phyloP scores from a whole-genome alignment of 129 eudicot genomes.

The Escallonia herrerae region DNA sequence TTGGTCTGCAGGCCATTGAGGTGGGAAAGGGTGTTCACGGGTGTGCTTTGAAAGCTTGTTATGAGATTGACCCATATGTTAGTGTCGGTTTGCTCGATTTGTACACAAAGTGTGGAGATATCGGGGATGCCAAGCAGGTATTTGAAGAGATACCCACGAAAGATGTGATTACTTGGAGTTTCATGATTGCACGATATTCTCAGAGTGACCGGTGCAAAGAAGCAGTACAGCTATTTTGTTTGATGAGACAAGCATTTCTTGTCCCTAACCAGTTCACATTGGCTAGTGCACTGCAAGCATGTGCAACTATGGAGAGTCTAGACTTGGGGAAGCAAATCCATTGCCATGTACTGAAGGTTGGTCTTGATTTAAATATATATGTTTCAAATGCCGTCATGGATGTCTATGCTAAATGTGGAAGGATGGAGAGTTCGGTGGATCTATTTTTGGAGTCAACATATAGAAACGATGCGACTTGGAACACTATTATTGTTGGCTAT shows the following conservation, averaged over 20 bases:
- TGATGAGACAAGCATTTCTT: slow-evolving; percentile 39
- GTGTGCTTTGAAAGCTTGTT: slow-evolving; percentile 45
- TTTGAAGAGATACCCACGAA: slow-evolving; percentile 59
- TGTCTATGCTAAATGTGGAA: slow-evolving; percentile 76
- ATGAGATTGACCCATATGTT: slow-evolving; percentile 57
- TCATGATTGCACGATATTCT: slow-evolving; percentile 69
- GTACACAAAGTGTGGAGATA: slow-evolving; percentile 53
- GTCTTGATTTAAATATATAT: slow-evolving; percentile 47
- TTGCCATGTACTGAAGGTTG: slow-evolving; percentile 43
- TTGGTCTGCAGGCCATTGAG: slow-evolving; percentile 44
- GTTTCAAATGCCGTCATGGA: slow-evolving; percentile 78
- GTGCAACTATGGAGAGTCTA: slow-evolving; percentile 36
- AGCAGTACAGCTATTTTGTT: slow-evolving; percentile 44
- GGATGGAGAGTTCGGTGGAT: slow-evolving; percentile 35
- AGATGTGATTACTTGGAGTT: slow-evolving; percentile 79
- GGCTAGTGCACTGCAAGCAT: slow-evolving; percentile 70
- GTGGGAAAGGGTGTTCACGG: slow-evolving; percentile 56
- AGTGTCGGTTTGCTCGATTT: slow-evolving; percentile 62
- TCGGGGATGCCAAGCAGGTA: slow-evolving; percentile 41
- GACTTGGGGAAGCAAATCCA: slow-evolving; percentile 58
- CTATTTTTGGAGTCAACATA: slow-evolving; percentile 37
- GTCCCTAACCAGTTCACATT: slow-evolving; percentile 65
- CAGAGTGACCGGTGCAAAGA: slow-evolving; percentile 58
- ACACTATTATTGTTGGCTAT: slow-evolving; percentile 69
- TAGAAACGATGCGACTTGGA: slow-evolving; percentile 74